Percentiles rank a stretch among this genome's conserved stretches.
Evolutionary conservation across 352 stramenopile genomes (phyloP).

Genomic region (Phytophthora melonis): DNA sequence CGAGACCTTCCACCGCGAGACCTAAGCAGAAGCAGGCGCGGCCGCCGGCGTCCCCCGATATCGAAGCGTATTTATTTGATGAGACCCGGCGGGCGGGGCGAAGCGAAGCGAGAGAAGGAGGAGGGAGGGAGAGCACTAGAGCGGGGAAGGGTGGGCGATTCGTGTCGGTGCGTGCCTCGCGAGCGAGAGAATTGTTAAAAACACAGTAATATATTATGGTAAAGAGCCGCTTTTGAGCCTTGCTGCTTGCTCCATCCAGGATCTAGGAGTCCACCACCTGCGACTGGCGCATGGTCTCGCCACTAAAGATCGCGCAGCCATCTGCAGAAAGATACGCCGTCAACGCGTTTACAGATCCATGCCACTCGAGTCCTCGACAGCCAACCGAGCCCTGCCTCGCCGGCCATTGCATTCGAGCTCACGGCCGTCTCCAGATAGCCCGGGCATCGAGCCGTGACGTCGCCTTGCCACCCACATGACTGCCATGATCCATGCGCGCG

Average conservation of each 20-base stretch:
- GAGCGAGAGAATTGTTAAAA: constrained; percentile 50
- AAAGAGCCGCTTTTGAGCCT: constrained; percentile 33
- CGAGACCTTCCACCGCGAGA: constrained; percentile 70
- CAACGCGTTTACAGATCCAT: background rate
- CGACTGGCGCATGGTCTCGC: background rate
- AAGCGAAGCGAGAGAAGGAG: constrained; percentile 8
- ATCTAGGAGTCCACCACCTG: background rate
- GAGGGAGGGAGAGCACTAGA: constrained; percentile 13
- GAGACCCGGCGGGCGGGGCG: constrained; percentile 23
- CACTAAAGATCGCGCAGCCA: background rate
- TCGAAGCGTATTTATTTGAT: constrained; percentile 57
- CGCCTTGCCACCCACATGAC: constrained; percentile 6
- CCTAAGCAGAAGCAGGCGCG: constrained; percentile 22
- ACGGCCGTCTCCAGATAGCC: background rate
- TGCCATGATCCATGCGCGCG: constrained; percentile 22
- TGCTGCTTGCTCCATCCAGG: background rate
- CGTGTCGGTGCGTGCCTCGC: constrained; percentile 42
- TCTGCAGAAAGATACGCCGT: background rate
- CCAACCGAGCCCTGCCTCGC: constrained; percentile 4
- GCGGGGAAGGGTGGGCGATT: constrained; percentile 18
- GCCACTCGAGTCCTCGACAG: background rate
- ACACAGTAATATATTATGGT: constrained; percentile 52
- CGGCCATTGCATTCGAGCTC: background rate
- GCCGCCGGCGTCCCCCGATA: constrained; percentile 21
- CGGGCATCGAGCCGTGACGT: background rate